These are phyloP conservation scores for Calycina marina DNA, from an alignment of 2,329 filamentous ascomycete genomes.

Conservation along the genomic window DNA sequence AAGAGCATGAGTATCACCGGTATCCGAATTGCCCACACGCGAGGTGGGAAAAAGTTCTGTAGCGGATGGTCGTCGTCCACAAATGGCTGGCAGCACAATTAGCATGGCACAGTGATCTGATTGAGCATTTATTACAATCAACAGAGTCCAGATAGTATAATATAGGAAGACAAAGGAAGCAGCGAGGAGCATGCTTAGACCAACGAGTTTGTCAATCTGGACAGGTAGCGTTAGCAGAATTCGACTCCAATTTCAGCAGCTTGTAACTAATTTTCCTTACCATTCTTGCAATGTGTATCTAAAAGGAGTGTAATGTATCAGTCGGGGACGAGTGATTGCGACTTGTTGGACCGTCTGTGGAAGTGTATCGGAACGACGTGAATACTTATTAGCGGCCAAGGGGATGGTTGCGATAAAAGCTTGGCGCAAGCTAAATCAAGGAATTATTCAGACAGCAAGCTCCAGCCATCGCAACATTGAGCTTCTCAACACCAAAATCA, in stretches of 20 bases:
- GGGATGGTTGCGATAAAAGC: no score
- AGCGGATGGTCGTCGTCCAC: constrained; percentile 90
- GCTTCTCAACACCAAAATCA: no score
- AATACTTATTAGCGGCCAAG: no score
- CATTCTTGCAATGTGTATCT: constrained; percentile 20
- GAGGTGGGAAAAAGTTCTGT: constrained; percentile 88
- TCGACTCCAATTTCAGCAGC: not conserved
- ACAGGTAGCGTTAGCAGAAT: constrained; percentile 8
- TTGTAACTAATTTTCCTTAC: constrained; percentile 8
- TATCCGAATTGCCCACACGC: constrained; percentile 97
- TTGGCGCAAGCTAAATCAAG: no score
- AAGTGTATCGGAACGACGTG: no score
- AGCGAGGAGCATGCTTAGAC: constrained; percentile 61
- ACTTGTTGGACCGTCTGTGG: no score
- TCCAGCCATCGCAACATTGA: no score
- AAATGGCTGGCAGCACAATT: constrained; percentile 56
- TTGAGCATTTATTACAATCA: constrained; percentile 56
- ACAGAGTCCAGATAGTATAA: constrained; percentile 93
- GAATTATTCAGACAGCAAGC: no score
- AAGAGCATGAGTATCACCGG: constrained; percentile 92
- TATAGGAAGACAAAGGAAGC: constrained; percentile 67
- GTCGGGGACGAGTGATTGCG: no score
- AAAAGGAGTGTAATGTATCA: constrained; percentile 18
- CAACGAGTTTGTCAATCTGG: constrained; percentile 80
- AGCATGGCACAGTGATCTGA: constrained; percentile 2